Conservation (phyloP, 2,329 filamentous ascomycete species). For the Cercospora brassicicola region DNA sequence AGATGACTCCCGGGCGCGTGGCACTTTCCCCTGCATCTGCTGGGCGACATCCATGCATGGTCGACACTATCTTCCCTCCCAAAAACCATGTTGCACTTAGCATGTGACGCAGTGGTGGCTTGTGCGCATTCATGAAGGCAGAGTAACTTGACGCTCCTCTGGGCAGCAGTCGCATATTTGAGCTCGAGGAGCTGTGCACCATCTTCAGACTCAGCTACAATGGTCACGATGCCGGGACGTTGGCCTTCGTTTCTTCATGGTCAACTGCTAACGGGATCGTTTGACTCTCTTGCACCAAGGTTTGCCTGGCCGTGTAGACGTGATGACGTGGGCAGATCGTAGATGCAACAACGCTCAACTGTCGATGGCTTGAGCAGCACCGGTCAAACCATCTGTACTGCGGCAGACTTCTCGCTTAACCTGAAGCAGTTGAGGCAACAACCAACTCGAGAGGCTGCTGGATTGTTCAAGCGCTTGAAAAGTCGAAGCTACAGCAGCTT, state of each 20-base stretch:
- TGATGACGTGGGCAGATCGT: not conserved
- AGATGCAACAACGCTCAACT: not conserved
- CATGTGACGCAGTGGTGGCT: not conserved
- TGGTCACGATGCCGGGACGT: not conserved
- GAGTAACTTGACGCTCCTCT: not conserved
- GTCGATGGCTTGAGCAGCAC: not conserved
- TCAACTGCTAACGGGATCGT: not conserved
- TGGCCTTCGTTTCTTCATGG: not conserved
- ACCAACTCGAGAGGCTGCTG: too few species aligned
- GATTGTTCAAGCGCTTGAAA: too few species aligned
- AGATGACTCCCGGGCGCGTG: not conserved
- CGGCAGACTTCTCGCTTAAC: too few species aligned
- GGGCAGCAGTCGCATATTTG: not conserved
- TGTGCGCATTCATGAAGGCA: not conserved
- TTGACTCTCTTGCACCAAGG: not conserved
- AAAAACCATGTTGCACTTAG: not conserved
- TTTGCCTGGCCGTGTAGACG: not conserved
- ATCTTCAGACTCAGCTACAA: not conserved
- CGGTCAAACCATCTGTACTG: not conserved
- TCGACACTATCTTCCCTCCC: not conserved
- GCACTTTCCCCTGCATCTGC: not conserved
- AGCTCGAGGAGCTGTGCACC: not conserved
- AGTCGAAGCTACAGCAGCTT: too few species aligned
- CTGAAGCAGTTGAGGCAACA: too few species aligned
- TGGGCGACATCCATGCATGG: too few species aligned